Evolutionary conservation across 106 monocot species (phyloP), one percentile per base, ranked within the genome.

Genomic region (Acanthochlamys bracteata): DNA sequence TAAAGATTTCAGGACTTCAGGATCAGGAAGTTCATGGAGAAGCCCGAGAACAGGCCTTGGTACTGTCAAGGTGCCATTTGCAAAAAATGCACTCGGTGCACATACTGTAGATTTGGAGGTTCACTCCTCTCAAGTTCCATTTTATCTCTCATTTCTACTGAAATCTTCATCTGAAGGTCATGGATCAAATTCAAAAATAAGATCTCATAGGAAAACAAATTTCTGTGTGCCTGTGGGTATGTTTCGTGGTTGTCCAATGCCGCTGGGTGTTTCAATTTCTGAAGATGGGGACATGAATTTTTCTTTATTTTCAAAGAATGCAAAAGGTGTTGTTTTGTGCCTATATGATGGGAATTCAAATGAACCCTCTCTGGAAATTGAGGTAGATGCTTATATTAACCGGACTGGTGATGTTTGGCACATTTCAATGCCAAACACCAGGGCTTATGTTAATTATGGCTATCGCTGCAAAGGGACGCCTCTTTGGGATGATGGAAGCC

Each of bases 341-440:
- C 63, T 93, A 41, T 93, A 74, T 65, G 70, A 71, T 59, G 73
- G 61, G 19, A 58, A 42, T 7, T 54, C 63, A 49, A 63, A 42
- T 24, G 51, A 76, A 49, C 89, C 86, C 27, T 61, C 69, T 24
- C 64, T 89, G 41, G 93, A 89, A 42, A 78, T 93, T 46, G 86
- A 81, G 55, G 64, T 93, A 71, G 89, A 93, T 74, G 83, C 83
- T 0, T 89, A 81, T 79, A 49, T 93, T 33, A 80, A 93, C 72
- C 78, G 80, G 16, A 89, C 89, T 13, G 83, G 93, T 27, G 74
- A 89, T 63, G 66, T 83, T 39, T 93, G 89, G 93, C 93, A 93
- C 66, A 65, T 81, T 46, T 81, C 74, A 4, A 42, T 93, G 60
- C 62, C 73, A 46, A 67, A 16, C 66, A 55, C 74, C 15, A 43